These are phyloP conservation scores for Kwoniella heveanensis DNA, from an alignment of 768 basidiomycete genomes.

Conservation along the genomic window DNA sequence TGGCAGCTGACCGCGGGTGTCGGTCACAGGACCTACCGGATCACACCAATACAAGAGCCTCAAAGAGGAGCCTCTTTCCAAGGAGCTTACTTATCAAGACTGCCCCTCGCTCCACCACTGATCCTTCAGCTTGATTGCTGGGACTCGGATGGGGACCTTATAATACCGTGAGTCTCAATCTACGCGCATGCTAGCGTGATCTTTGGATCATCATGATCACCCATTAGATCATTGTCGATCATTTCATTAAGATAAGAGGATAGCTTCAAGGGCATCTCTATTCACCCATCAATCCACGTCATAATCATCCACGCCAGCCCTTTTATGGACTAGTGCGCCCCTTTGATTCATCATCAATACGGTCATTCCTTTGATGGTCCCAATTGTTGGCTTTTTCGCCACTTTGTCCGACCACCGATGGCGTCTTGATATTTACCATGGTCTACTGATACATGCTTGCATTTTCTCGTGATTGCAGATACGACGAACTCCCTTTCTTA, in stretches of 20 bases:
- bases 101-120: constrained; percentile 81
- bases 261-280: too few relatives aligned
- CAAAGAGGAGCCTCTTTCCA: constrained; percentile 80
- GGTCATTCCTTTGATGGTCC: background rate
- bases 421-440: background rate
- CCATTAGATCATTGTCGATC: too few relatives aligned
- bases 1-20: background rate
- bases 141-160: constrained; percentile 69
- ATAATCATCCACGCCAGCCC: background rate
- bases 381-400: too few relatives aligned
- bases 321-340: background rate
- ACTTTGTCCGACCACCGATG: background rate
- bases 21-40: constrained; percentile 64
- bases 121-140: constrained; percentile 76
- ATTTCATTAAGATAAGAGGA: background rate
- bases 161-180: constrained; percentile 73
- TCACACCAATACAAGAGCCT: constrained; percentile 85
- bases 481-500: constrained; percentile 82
- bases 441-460: background rate
- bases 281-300: background rate
- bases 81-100: constrained; percentile 69
- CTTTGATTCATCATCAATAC: background rate
- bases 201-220: too few relatives aligned
- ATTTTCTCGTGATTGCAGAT: constrained; percentile 59
- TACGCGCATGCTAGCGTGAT: constrained; percentile 16